These are phyloP conservation scores for Seiridium unicorne DNA, from an alignment of 2,329 filamentous ascomycete genomes.

Conservation along the genomic window DNA sequence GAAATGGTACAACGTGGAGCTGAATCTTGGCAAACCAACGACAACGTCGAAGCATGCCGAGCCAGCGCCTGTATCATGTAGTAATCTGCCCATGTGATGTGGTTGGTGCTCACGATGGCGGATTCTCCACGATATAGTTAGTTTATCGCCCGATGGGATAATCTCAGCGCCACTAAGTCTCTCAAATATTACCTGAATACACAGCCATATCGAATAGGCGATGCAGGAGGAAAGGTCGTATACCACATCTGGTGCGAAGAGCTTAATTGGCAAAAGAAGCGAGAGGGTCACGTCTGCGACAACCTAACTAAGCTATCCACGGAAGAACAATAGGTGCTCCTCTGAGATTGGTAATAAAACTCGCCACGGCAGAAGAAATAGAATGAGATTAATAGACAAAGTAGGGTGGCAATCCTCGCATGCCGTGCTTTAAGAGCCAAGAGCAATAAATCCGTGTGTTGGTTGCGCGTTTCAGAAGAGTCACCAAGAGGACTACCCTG, in stretches of 20 bases:
- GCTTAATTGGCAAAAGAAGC: slow-evolving; percentile 44
- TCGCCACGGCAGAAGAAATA: background rate
- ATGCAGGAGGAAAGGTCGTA: slow-evolving; percentile 55
- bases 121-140: slow-evolving; percentile 50
- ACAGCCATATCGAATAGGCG: slow-evolving; percentile 53
- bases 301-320: slow-evolving; percentile 51
- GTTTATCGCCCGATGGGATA: slow-evolving; percentile 47
- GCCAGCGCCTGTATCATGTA: slow-evolving; percentile 63
- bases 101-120: slow-evolving; percentile 59
- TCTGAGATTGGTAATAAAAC: slow-evolving; percentile 29
- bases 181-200: slow-evolving; percentile 58
- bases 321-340: slow-evolving; percentile 43
- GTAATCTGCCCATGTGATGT: slow-evolving; percentile 62
- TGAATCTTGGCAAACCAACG: slow-evolving; percentile 63
- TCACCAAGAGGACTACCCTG: too few species aligned
- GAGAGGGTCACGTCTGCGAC: slow-evolving; percentile 51
- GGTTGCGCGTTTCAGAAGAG: too few species aligned
- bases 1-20: slow-evolving; percentile 56
- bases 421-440: too few species aligned
- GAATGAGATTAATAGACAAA: background rate
- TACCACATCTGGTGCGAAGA: slow-evolving; percentile 45
- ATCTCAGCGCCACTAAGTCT: slow-evolving; percentile 51
- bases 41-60: slow-evolving; percentile 58
- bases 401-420: background rate
- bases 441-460: too few species aligned